These are phyloP conservation scores for Ambrosiella cleistominuta DNA, from an alignment of 2,329 filamentous ascomycete genomes.

Conservation along the genomic window DNA sequence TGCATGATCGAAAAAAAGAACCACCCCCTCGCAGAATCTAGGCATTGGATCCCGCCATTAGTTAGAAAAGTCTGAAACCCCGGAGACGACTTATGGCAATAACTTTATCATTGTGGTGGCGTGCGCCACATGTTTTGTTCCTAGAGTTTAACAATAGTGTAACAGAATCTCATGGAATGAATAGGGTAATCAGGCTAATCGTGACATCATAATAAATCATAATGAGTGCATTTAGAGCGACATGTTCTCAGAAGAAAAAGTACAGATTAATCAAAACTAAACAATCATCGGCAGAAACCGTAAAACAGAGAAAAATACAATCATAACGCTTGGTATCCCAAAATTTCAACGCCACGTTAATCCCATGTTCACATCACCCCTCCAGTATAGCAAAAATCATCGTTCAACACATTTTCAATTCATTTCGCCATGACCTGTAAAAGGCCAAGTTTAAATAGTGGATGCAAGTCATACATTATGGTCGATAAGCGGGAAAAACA, in stretches of 20 bases:
- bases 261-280: neutral
- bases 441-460: neutral
- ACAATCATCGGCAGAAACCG: neutral
- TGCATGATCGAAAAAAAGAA: too few relatives aligned
- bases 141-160: neutral
- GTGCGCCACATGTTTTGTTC: neutral
- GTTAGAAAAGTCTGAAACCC: too few relatives aligned
- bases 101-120: neutral
- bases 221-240: too few relatives aligned
- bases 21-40: too few relatives aligned
- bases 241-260: neutral
- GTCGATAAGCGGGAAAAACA: conserved; percentile 13
- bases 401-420: neutral
- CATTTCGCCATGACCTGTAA: neutral
- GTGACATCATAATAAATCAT: neutral
- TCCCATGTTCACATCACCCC: neutral
- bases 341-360: neutral
- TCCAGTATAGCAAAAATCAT: neutral
- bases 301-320: neutral
- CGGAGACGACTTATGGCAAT: neutral
- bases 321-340: neutral
- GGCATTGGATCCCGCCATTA: too few relatives aligned
- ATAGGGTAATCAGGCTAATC: neutral
- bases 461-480: conserved; percentile 4
- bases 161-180: neutral